phyloP scores from a whole-genome alignment of 257 asterid genomes.

The Echites panduratus region DNA sequence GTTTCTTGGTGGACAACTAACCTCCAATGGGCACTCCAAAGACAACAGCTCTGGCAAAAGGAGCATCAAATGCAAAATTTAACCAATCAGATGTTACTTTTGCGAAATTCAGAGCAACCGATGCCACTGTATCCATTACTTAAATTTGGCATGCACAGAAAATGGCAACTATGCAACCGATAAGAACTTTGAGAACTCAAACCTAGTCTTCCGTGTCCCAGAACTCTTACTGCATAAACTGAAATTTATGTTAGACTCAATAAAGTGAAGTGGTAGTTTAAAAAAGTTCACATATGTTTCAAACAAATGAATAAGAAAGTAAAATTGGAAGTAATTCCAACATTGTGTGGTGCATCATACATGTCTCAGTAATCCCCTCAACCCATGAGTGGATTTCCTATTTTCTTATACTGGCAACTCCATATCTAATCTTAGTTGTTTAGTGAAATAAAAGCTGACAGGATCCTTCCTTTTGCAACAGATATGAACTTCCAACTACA shows the following conservation, averaged over 20 bases:
- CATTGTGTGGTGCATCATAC: neutral
- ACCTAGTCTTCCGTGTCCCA: neutral
- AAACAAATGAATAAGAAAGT: neutral
- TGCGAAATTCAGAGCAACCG: constrained; percentile 37
- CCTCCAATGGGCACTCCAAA: constrained; percentile 94
- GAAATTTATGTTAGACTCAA: neutral
- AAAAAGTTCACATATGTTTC: neutral
- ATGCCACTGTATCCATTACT: constrained; percentile 37
- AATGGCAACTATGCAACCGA: neutral
- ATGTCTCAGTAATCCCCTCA: neutral
- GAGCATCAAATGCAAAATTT: constrained; percentile 50
- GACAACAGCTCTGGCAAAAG: constrained; percentile 76
- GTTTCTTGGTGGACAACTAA: constrained; percentile 12
- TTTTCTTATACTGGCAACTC: neutral
- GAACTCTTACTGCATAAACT: neutral
- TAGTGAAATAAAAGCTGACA: neutral
- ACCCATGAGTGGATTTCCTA: neutral
- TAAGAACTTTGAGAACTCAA: neutral
- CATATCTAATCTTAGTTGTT: neutral
- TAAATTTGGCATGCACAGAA: neutral
- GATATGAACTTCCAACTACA: neutral
- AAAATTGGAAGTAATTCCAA: neutral
- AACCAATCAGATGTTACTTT: constrained; percentile 73
- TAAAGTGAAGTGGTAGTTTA: neutral
- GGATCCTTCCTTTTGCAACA: neutral